Percentiles rank a stretch among this genome's conserved stretches.
phyloP scores from a whole-genome alignment of 305 asterid genomes.

The Solanum hybrid region DNA sequence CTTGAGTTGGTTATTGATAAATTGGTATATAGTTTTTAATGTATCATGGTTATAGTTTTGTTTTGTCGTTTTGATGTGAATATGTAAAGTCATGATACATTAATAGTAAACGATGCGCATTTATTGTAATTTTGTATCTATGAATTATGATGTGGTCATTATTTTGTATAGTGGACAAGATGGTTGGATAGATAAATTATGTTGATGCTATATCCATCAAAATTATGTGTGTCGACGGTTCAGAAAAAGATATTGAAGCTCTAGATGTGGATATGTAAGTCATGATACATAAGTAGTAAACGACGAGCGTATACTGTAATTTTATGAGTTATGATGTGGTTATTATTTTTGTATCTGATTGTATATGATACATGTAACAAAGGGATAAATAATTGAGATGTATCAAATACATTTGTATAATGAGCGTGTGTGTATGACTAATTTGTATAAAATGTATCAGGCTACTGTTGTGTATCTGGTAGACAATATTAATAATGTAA shows the following conservation, averaged over 20 bases:
- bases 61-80: not conserved
- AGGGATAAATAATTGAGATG: not conserved
- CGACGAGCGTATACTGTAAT: rapidly evolving
- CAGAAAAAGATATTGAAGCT: no score
- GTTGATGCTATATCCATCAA: no score
- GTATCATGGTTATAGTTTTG: not conserved
- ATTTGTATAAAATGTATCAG: not conserved
- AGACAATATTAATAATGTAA: no score
- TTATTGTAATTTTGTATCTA: no score
- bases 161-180: no score
- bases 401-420: not conserved
- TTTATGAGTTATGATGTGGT: no score
- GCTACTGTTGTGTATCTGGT: not conserved
- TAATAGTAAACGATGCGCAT: no score
- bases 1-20: not conserved
- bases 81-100: no score
- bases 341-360: not conserved
- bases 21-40: not conserved
- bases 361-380: not conserved
- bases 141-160: no score
- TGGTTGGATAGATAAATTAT: no score
- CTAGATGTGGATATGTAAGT: no score
- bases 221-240: no score
- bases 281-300: not conserved
- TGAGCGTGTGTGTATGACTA: not conserved